Conservation (phyloP, 139 green algal genomes). For the Desmodesmus armatus region DNA sequence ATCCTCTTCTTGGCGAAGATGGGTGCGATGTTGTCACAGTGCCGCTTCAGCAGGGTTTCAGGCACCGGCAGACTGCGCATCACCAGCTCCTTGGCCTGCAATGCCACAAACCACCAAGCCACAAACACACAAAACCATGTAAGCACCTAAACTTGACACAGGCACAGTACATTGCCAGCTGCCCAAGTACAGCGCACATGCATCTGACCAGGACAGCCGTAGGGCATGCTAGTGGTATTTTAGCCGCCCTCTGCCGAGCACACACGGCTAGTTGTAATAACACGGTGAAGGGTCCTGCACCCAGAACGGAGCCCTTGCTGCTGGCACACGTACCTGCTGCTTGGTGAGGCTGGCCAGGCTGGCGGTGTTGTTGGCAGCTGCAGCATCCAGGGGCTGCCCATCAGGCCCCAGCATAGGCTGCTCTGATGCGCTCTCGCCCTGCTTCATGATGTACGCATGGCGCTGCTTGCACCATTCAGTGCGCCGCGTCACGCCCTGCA, state of each 20-base stretch:
- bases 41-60: constrained; percentile 41
- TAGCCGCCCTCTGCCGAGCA: no score
- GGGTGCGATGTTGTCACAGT: constrained; percentile 21
- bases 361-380: not conserved
- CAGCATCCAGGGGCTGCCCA: not conserved
- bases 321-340: constrained; percentile 36
- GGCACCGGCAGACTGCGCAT: constrained; percentile 42
- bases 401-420: constrained; percentile 6
- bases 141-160: no score
- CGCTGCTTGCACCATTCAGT: constrained; percentile 43
- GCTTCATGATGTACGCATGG: constrained; percentile 35
- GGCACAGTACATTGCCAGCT: no score
- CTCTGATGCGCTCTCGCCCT: constrained; percentile 4
- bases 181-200: no score
- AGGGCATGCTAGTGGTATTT: no score
- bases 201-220: no score
- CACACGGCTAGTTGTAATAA: no score
- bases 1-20: constrained; percentile 29
- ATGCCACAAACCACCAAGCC: no score
- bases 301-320: no score
- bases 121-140: not conserved
- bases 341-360: constrained; percentile 37
- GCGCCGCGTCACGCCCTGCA: constrained; percentile 40
- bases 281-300: no score
- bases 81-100: constrained; percentile 44